Evolutionary conservation across 192 early-diverging fungal species (phyloP), one percentile per base, ranked within the genome.

Genomic region (Funneliformis mosseae): DNA sequence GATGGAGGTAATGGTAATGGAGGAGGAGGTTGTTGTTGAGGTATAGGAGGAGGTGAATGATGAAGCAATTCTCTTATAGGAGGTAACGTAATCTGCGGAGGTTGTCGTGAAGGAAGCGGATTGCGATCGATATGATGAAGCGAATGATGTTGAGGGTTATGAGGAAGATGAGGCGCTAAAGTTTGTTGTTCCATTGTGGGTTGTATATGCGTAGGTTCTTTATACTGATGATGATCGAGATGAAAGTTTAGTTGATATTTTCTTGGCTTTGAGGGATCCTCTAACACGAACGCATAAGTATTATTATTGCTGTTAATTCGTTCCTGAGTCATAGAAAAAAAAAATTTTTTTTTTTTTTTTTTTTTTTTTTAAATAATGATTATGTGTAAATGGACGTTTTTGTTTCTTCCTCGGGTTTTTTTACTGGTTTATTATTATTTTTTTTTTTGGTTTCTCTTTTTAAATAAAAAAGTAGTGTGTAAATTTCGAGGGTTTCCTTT

Each of bases 191-290:
- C 38, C 28, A 41, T 70, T 9, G 39, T 16, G 5, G n/a, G 41
- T 42, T 70, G 38, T 43, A n/a, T 70, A 9, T 21, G 39, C 10
- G 28, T 43, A 3, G 16, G 10, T 42, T 70, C 68, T 41, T 70
- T 70, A n/a, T 23, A 14, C 10, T 70, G 41, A 46, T 48, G 33
- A n/a, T 23, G 10, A 45, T 46, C 45, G 4, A 73, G 45, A 8
- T 73, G 43, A 25, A 73, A 73, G 33, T 73, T 73, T 5, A 73
- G 45, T 28, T 73, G 71, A 73, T 48, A 73, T 73, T 73, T 73
- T 73, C 71, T 73, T 46, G 71, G 71, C 50, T 73, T 73, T 28
- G 71, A 73, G 50, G 71, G 71, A 73, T 73, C 71, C 23, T 73
- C 71, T 23, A 73, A 45, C 12, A 73, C 71, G 41, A 73, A 73